Conservation (phyloP, 2,329 filamentous ascomycete species). For the Plenodomus tracheiphilus region DNA sequence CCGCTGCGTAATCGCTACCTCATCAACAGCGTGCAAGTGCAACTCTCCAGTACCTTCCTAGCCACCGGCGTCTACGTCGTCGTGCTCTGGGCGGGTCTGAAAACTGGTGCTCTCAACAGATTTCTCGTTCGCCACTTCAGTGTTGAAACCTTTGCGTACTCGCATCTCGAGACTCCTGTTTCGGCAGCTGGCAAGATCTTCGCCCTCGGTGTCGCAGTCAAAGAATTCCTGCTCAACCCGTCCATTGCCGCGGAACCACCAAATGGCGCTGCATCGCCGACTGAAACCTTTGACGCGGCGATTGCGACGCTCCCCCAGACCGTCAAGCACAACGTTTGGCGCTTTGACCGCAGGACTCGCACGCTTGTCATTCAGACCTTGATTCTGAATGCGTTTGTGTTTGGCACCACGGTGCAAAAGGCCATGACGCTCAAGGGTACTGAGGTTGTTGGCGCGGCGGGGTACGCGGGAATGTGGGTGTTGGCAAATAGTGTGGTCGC, state of each 20-base stretch:
- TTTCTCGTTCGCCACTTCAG: constrained; percentile 75
- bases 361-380: constrained; percentile 60
- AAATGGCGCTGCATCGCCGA: constrained; percentile 50
- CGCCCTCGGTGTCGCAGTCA: constrained; percentile 71
- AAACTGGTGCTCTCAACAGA: constrained; percentile 66
- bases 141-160: constrained; percentile 70
- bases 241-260: constrained; percentile 61
- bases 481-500: constrained; percentile 64
- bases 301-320: constrained; percentile 70
- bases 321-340: constrained; percentile 72
- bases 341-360: constrained; percentile 68
- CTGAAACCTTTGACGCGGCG: constrained; percentile 64
- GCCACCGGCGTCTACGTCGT: constrained; percentile 75
- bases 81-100: constrained; percentile 69
- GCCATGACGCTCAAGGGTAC: constrained; percentile 71
- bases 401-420: constrained; percentile 64
- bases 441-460: constrained; percentile 68
- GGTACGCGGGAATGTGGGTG: constrained; percentile 78
- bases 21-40: constrained; percentile 41
- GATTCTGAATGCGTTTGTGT: constrained; percentile 50
- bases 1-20: constrained; percentile 48
- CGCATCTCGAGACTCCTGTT: constrained; percentile 63
- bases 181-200: constrained; percentile 59
- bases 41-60: constrained; percentile 66
- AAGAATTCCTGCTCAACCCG: constrained; percentile 77